Evolutionary conservation across 2,329 filamentous ascomycete genomes (phyloP), one percentile per base, ranked within the genome.

Genomic region (Ambrosiella cleistominuta): DNA sequence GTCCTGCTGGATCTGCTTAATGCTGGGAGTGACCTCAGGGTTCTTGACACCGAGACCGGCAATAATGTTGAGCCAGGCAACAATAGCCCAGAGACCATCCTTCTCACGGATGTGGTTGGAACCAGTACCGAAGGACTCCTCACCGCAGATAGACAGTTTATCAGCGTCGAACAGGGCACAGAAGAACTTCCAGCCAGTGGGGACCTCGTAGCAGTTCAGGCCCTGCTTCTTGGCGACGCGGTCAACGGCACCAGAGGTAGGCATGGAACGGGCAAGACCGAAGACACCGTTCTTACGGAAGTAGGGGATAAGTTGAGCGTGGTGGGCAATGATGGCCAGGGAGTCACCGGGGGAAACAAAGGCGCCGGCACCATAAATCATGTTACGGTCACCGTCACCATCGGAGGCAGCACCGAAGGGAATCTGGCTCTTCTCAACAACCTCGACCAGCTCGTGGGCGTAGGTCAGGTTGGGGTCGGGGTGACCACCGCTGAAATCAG

Each of bases 101-200:
- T 98, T 98, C 76, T 98, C 93, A 65, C 93, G 88, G 68, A 98
- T 95, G 73, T 98, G 93, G 76, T 98, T 96, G 72, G 87, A 95
- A 44, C 93, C 93, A 9, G 93, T 98, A 64, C 93, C 93, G 70
- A 98, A 98, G 63, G 86, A 93, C 78, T 98, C 93, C 74, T 98
- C 93, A 60, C 93, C 93, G 68, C 93, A 98, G 70, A 98, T 98
- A 67, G 93, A 95, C 68, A 96, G 85, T 78, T 95, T 95, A 73
- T 95, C 77, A 63, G 88, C 85, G 68, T 96, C 90, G 66, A 96
- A 95, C 60, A 96, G 79, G 66, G 89, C 88, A 69, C 90, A 96
- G 82, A 96, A 96, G 79, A 96, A 96, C 73, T 96, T 96, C 93
- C 93, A 98, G 66, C 93, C 93, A 0, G 93, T 98, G 42, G 93